Evolutionary conservation across 2,329 filamentous ascomycete species (phyloP), one percentile per base, ranked within the genome.

Genomic region (Rhinocladiella mackenziei): DNA sequence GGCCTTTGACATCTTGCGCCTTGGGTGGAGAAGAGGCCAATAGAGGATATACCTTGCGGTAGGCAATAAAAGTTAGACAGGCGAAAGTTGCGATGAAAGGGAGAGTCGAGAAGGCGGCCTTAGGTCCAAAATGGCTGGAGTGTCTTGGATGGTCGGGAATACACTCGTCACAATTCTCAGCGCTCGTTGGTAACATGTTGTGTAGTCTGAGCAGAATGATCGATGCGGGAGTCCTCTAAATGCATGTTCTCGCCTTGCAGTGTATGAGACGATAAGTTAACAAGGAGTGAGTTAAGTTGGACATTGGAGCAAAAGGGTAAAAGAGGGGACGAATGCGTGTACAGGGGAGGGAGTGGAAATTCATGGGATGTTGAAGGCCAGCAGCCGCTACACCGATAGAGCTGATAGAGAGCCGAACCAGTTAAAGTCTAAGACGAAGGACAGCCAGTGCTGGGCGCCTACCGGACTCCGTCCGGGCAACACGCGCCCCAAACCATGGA

Each of bases 41-140:
- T n/a, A 78, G 68, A 3, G 87, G 86, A 57, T 86, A 89, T 13
- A 94, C 67, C 57, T 79, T 82, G 25, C 78, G 76, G 38, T 80
- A 74, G 37, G 84, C 82, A 41, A 85, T 65, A 25, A 77, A 58
- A 37, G 76, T 77, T 54, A 85, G 77, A 38, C 76, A 59, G 51
- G 78, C 53, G 64, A 91, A 91, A 26, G 86, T 85, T 46, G 80
- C 62, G 46, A 86, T 62, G 62, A 92, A 87, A 0, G 86, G 86
- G 3, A 77, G 62, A 7, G 77, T 73, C 17, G 86, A 78, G 45
- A 86, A 74, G 37, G 81, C 49, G 17, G 60, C 53, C 20, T 51
- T 52, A 11, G 53, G 51, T 23, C 48, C 43, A 39, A 56, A 54
- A 10, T 41, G 53, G 38, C 44, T 39, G 7, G 40, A 43, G 26